Conservation (phyloP, 495 filamentous ascomycete species). For the Friedmanniomyces endolithicus region DNA sequence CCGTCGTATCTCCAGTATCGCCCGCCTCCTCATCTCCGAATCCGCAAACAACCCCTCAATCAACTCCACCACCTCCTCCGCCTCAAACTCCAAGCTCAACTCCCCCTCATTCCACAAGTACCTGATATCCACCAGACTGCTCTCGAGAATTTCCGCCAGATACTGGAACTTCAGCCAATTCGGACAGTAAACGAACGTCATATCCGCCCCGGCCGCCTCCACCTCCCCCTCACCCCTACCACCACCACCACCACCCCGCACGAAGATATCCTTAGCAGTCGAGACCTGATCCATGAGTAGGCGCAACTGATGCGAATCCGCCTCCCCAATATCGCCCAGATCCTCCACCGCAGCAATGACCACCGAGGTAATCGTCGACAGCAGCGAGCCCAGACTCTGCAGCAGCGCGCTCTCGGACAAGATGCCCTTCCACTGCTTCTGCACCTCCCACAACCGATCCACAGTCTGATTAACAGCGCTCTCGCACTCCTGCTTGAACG, state of each 20-base stretch:
- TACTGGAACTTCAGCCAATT: slow-evolving; percentile 88
- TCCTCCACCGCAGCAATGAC: slow-evolving; percentile 79
- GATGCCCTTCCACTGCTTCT: slow-evolving; percentile 64
- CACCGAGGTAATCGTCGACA: slow-evolving; percentile 68
- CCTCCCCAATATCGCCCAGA: slow-evolving; percentile 69
- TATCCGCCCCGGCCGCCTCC: no score
- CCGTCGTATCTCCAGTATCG: slow-evolving; percentile 62
- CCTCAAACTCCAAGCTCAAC: slow-evolving; percentile 67
- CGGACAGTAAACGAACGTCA: slow-evolving; percentile 65
- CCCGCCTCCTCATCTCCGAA: slow-evolving; percentile 59
- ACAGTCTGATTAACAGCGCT: slow-evolving; percentile 57
- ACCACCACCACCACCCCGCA: slow-evolving; percentile 30
- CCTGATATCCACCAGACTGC: slow-evolving; percentile 75
- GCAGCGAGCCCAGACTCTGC: slow-evolving; percentile 71
- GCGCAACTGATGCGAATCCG: slow-evolving; percentile 70
- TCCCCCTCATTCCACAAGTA: slow-evolving; percentile 81
- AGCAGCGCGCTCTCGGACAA: slow-evolving; percentile 70
- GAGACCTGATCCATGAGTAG: slow-evolving; percentile 59
- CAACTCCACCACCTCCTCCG: slow-evolving; percentile 76
- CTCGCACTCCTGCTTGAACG: slow-evolving; percentile 53
- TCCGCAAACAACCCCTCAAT: slow-evolving; percentile 85
- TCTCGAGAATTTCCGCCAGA: slow-evolving; percentile 77
- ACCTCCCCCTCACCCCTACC: slow-evolving; percentile 23
- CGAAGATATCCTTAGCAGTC: slow-evolving; percentile 61
- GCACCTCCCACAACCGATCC: slow-evolving; percentile 53